phyloP scores from a whole-genome alignment of 176 grass and related monocot genomes.

The Thalia dealbata region DNA sequence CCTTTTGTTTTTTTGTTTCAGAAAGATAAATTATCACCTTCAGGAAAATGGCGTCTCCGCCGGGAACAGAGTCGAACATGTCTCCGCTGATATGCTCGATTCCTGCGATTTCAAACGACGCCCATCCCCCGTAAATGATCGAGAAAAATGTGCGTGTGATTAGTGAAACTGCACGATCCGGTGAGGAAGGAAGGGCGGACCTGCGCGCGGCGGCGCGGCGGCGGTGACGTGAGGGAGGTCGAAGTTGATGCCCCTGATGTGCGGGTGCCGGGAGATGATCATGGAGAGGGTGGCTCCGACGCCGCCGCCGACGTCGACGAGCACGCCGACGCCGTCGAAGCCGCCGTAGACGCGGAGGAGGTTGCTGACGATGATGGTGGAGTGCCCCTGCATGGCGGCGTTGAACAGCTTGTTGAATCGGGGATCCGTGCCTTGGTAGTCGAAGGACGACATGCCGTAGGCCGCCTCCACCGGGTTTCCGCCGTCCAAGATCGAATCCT shows the following conservation, averaged over 20 bases:
- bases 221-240: slow-evolving; percentile 93
- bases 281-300: slow-evolving; percentile 51
- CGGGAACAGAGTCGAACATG: not conserved
- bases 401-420: slow-evolving; percentile 90
- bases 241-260: slow-evolving; percentile 56
- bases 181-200: slow-evolving; percentile 1
- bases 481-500: slow-evolving; percentile 57
- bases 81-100: not conserved
- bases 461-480: slow-evolving; percentile 84
- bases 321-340: slow-evolving; percentile 42
- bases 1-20: not conserved
- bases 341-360: slow-evolving; percentile 60
- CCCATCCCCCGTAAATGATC: too few species aligned
- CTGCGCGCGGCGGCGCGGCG: slow-evolving; percentile 60
- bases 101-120: not conserved
- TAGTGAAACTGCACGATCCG: too few species aligned
- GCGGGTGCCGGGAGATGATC: slow-evolving; percentile 37
- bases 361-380: slow-evolving; percentile 61
- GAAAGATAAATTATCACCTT: not conserved
- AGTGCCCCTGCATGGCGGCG: slow-evolving; percentile 77
- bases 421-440: slow-evolving; percentile 66
- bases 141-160: too few species aligned
- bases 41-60: not conserved
- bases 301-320: slow-evolving; percentile 82
- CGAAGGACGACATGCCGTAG: slow-evolving; percentile 69